phyloP scores from a whole-genome alignment of 305 asterid species.

The Fraxinus baroniana region DNA sequence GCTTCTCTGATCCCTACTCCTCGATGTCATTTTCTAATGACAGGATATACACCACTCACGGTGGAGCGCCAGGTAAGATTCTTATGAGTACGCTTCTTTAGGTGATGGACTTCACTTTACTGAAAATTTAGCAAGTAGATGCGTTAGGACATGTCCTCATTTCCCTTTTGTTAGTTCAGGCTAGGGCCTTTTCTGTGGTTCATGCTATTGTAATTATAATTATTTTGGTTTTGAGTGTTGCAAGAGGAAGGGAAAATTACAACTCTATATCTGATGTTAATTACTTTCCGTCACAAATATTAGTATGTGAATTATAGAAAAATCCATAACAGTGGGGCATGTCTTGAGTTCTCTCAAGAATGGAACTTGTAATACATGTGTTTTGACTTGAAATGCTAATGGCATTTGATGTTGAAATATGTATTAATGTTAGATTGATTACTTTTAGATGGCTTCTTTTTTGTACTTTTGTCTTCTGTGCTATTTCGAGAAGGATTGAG shows the following conservation, averaged over 20 bases:
- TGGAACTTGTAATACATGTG: neutral
- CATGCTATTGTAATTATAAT: neutral
- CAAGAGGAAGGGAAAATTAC: neutral
- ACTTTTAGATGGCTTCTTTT: neutral
- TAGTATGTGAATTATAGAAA: neutral
- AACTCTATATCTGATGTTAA: neutral
- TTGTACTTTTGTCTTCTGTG: neutral
- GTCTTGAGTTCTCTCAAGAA: neutral
- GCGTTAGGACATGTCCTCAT: neutral
- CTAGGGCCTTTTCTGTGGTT: neutral
- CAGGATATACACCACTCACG: slow-evolving; percentile 98
- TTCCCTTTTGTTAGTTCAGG: neutral
- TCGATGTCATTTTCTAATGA: slow-evolving; percentile 98
- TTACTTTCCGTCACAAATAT: neutral
- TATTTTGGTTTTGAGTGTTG: neutral
- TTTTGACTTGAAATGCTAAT: neutral
- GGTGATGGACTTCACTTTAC: neutral
- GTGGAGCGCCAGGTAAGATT: slow-evolving; percentile 92
- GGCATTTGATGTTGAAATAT: neutral
- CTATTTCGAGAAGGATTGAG: neutral
- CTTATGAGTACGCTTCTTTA: slow-evolving; percentile 16
- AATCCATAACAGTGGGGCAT: neutral
- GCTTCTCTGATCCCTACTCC: slow-evolving; percentile 99
- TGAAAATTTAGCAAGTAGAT: neutral
- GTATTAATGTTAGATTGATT: neutral